Conservation (phyloP, 2,329 filamentous ascomycete species). For the Phialocephala subalpina region DNA sequence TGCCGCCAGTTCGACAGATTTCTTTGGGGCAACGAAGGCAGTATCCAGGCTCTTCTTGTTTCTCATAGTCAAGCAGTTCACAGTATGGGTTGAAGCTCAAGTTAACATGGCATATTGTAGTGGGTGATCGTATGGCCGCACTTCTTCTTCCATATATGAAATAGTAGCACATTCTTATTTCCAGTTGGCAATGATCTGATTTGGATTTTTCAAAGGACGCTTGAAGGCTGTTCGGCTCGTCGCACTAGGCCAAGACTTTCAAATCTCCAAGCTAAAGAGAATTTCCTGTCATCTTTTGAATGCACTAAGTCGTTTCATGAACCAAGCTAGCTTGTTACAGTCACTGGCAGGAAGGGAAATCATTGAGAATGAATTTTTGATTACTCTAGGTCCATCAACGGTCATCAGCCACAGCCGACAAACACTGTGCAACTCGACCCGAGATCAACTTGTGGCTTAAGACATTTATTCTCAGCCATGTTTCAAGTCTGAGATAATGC, state of each 20-base stretch:
- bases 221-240: too few relatives aligned
- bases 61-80: neutral
- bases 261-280: too few relatives aligned
- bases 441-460: neutral
- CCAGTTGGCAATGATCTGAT: neutral
- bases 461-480: neutral
- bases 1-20: neutral
- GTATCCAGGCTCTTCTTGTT: neutral
- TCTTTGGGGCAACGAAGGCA: neutral
- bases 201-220: neutral
- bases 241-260: too few relatives aligned
- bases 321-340: too few relatives aligned
- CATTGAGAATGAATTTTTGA: neutral
- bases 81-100: neutral
- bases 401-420: neutral
- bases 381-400: neutral
- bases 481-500: slow-evolving; percentile 3
- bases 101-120: neutral
- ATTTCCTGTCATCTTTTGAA: too few relatives aligned
- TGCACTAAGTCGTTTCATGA: too few relatives aligned
- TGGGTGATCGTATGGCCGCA: neutral
- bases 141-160: neutral
- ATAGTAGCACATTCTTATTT: neutral
- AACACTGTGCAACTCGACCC: neutral
- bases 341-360: too few relatives aligned